These are phyloP conservation scores for Jaltomata sinuosa DNA, from an alignment of 257 asterid species.

Conservation along the genomic window DNA sequence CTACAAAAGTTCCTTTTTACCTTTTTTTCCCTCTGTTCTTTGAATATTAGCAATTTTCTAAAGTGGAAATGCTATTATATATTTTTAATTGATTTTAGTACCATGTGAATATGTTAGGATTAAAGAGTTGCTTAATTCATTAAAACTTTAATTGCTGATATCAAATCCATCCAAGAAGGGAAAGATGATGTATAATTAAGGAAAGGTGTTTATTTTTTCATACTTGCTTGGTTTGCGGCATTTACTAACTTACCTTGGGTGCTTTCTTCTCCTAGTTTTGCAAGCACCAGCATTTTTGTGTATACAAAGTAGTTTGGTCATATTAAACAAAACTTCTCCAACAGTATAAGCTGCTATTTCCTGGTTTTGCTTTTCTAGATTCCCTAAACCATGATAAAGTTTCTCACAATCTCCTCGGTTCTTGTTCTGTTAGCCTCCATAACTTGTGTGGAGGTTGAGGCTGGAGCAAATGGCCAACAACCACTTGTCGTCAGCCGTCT, in stretches of 20 bases:
- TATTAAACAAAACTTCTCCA: neutral
- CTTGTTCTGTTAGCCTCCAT: neutral
- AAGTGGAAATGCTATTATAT: neutral
- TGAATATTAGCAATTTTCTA: neutral
- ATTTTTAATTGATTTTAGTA: neutral
- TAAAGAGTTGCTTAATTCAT: neutral
- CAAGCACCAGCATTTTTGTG: neutral
- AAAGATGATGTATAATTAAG: neutral
- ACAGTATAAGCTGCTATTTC: neutral
- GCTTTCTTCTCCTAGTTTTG: neutral
- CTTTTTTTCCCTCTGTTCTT: neutral
- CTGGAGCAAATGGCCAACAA: neutral
- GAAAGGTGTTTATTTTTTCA: neutral
- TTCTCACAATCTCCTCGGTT: neutral
- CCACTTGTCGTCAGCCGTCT: neutral
- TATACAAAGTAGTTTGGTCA: neutral
- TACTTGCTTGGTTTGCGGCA: neutral
- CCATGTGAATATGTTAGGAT: neutral
- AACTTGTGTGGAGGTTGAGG: neutral
- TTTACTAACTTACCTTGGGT: neutral
- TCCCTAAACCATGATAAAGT: neutral
- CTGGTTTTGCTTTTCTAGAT: neutral
- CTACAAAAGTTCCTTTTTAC: neutral
- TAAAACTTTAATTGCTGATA: neutral
- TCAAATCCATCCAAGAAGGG: neutral